Conservation (phyloP, 1,284 basidiomycete genomes). For the Singerocomus inundabilis region DNA sequence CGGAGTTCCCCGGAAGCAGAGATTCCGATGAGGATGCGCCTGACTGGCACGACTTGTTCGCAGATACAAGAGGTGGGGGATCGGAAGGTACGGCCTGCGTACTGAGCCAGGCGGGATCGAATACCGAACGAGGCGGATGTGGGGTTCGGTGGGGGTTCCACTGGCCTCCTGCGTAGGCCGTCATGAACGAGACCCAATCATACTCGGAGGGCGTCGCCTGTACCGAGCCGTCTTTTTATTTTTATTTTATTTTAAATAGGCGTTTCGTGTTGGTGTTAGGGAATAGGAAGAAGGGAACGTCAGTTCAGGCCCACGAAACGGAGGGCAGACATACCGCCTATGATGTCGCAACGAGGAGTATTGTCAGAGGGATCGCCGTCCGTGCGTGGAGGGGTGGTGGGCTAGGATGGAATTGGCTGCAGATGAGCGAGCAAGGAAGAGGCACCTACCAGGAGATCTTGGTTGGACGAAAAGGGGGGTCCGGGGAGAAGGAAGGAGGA, state of each 20-base stretch:
- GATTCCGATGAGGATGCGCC: constrained; percentile 14
- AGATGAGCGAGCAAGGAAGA: neutral
- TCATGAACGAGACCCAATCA: constrained; percentile 77
- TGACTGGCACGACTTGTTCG: constrained; percentile 11
- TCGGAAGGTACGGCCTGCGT: constrained; percentile 13
- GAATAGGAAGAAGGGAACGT: constrained; percentile 20
- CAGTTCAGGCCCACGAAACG: constrained; percentile 5
- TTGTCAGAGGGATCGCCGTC: constrained; percentile 16
- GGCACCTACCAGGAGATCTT: constrained; percentile 11
- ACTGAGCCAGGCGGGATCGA: constrained; percentile 23
- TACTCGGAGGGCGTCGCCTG: constrained; percentile 41
- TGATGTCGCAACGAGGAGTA: constrained; percentile 8
- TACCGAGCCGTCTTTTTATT: constrained; percentile 14
- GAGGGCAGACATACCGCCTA: constrained; percentile 24
- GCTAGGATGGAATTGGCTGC: constrained; percentile 1
- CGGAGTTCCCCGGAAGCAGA: constrained; percentile 3
- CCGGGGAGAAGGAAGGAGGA: constrained; percentile 25
- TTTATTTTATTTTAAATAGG: too few species aligned
- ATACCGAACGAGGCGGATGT: constrained; percentile 51
- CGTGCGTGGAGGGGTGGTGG: constrained; percentile 3
- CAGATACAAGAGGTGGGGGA: neutral
- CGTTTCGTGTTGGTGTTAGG: constrained; percentile 13
- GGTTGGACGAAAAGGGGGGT: constrained; percentile 13
- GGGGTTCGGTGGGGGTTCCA: constrained; percentile 83
- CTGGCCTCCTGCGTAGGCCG: constrained; percentile 70